Evolutionary conservation across 2,329 filamentous ascomycete species (phyloP).

Genomic region (Xylogone sp.): DNA sequence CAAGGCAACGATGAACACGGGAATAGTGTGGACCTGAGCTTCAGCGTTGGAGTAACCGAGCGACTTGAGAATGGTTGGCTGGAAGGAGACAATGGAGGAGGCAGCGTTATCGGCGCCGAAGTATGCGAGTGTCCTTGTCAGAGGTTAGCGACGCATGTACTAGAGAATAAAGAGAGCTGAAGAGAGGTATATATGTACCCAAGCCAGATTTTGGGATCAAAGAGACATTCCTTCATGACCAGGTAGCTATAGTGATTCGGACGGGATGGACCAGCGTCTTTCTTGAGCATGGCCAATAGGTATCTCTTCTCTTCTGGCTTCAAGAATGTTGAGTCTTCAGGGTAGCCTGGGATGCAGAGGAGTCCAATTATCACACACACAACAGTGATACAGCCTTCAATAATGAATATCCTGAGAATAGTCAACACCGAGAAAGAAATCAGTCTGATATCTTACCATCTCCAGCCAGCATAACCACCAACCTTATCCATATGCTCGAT

Average conservation of each 20-base stretch:
- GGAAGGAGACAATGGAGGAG: slow-evolving; percentile 31
- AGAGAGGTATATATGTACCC: too few species aligned
- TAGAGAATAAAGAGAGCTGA: neutral
- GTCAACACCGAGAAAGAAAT: neutral
- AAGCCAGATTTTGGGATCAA: slow-evolving; percentile 25
- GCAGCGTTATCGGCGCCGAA: slow-evolving; percentile 31
- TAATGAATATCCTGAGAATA: slow-evolving; percentile 35
- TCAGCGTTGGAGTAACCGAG: slow-evolving; percentile 31
- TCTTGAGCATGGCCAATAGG: slow-evolving; percentile 3
- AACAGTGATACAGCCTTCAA: slow-evolving; percentile 12
- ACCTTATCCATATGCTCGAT: slow-evolving; percentile 36
- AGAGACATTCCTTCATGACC: slow-evolving; percentile 11
- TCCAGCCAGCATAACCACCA: slow-evolving; percentile 36
- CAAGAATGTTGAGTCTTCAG: slow-evolving; percentile 11
- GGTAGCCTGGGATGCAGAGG: slow-evolving; percentile 8
- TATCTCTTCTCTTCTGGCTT: slow-evolving; percentile 5
- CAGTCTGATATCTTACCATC: slow-evolving; percentile 26
- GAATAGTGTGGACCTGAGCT: slow-evolving; percentile 34
- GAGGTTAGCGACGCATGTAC: neutral
- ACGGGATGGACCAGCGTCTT: slow-evolving; percentile 3
- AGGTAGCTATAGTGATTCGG: neutral
- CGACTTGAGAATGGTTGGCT: slow-evolving; percentile 31
- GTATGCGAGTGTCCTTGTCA: slow-evolving; percentile 16
- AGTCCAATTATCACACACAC: slow-evolving; percentile 1
- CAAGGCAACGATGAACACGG: slow-evolving; percentile 28